Evolutionary conservation across 73 alveolate species (phyloP).

Genomic region (Blepharisma japonicum): DNA sequence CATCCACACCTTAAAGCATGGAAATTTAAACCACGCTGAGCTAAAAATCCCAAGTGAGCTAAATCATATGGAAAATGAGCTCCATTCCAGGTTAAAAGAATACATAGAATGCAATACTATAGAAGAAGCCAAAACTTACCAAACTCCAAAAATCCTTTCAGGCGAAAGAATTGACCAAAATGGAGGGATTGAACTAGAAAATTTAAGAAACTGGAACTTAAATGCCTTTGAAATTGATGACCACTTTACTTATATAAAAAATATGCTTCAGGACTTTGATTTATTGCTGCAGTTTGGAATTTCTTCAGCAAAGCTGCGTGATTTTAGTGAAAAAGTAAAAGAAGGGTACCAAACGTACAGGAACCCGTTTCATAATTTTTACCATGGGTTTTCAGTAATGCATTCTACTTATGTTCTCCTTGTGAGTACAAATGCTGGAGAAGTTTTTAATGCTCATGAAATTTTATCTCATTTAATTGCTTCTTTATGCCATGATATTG

Average conservation of each 20-base stretch:
- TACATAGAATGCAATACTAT: background rate
- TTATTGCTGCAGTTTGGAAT: background rate
- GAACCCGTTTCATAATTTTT: background rate
- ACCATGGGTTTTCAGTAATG: background rate
- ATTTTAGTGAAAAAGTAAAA: background rate
- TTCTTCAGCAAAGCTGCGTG: background rate
- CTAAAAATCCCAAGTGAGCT: background rate
- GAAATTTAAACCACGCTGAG: slow-evolving; percentile 18
- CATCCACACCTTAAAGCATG: slow-evolving; percentile 3
- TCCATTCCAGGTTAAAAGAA: background rate
- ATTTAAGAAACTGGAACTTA: background rate
- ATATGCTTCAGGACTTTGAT: background rate
- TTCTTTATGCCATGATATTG: slow-evolving; percentile 74
- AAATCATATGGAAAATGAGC: background rate
- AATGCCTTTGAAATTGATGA: background rate
- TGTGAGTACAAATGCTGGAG: background rate
- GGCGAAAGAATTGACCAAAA: background rate
- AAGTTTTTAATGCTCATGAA: background rate
- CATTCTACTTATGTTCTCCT: background rate
- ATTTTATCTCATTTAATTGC: slow-evolving; percentile 23
- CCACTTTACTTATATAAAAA: background rate
- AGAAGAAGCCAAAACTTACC: background rate
- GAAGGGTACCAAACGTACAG: background rate
- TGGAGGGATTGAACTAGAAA: background rate
- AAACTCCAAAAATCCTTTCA: background rate